Evolutionary conservation across 177 flowering plant species (phyloP).

Genomic region (Vitis hybrid): DNA sequence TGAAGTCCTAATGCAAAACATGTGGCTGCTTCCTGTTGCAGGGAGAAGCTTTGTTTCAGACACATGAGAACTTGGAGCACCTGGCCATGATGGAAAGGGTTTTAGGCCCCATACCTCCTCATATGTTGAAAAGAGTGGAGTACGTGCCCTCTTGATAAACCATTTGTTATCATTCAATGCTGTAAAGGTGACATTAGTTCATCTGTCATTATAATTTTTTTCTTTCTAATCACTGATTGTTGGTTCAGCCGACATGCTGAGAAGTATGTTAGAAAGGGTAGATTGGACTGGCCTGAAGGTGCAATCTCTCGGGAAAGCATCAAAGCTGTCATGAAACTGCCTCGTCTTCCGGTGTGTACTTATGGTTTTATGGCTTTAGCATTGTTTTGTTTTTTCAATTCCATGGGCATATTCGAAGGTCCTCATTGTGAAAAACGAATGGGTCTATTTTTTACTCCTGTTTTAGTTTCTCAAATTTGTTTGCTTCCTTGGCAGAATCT

Average conservation of each 20-base stretch:
- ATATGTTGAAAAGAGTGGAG: slow-evolving; percentile 29
- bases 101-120: slow-evolving; percentile 33
- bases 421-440: neutral
- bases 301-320: slow-evolving; percentile 30
- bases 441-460: neutral
- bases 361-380: neutral
- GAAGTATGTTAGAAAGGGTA: slow-evolving; percentile 48
- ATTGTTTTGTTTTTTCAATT: neutral
- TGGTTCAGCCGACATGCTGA: slow-evolving; percentile 40
- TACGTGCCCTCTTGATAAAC: slow-evolving; percentile 2
- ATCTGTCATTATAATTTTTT: neutral
- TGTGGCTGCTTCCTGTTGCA: slow-evolving; percentile 15
- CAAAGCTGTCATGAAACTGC: slow-evolving; percentile 30
- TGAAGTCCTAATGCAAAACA: neutral
- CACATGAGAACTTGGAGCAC: slow-evolving; percentile 37
- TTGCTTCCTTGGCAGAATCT: slow-evolving; percentile 28
- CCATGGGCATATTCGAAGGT: neutral
- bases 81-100: slow-evolving; percentile 41
- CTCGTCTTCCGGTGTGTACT: slow-evolving; percentile 42
- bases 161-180: neutral
- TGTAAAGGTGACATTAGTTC: neutral
- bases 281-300: slow-evolving; percentile 51
- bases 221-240: neutral
- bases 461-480: neutral
- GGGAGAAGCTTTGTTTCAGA: slow-evolving; percentile 54